Percentiles rank a stretch among this genome's conserved stretches.
Evolutionary conservation across 768 basidiomycete species (phyloP).

Genomic region (Kwoniella shandongensis): DNA sequence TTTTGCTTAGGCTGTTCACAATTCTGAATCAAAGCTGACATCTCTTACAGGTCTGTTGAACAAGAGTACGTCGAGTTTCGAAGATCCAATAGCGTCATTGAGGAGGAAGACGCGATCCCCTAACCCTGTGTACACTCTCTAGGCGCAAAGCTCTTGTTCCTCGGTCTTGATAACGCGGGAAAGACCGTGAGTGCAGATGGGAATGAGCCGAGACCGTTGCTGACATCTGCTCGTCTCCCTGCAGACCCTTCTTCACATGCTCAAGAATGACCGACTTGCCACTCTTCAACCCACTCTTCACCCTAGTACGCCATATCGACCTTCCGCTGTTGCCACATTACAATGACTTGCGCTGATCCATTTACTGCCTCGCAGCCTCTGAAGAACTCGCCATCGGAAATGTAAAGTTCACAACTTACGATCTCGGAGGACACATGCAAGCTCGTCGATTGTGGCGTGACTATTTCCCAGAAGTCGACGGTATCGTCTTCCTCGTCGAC

Average conservation of each 20-base stretch:
- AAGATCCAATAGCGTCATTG: neutral
- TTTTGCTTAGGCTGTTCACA: conserved; percentile 4
- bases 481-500: conserved; percentile 97
- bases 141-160: conserved; percentile 94
- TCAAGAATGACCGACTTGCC: conserved; percentile 97
- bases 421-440: conserved; percentile 97
- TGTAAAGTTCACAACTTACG: conserved; percentile 98
- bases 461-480: conserved; percentile 99
- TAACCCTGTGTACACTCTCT: neutral
- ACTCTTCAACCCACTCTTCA: conserved; percentile 97
- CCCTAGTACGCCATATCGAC: conserved; percentile 69
- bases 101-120: neutral
- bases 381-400: conserved; percentile 98
- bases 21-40: neutral
- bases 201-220: neutral
- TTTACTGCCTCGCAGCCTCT: conserved; percentile 66
- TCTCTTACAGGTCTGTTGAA: conserved; percentile 69
- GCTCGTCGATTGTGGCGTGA: conserved; percentile 99
- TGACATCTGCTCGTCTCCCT: neutral
- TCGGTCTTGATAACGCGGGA: conserved; percentile 97
- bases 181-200: conserved; percentile 72
- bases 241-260: conserved; percentile 95
- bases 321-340: neutral
- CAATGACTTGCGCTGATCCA: neutral
- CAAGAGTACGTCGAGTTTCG: conserved; percentile 64